These are phyloP conservation scores for Oryza glumipatula DNA, from an alignment of 176 grass and related monocot species.

Conservation along the genomic window DNA sequence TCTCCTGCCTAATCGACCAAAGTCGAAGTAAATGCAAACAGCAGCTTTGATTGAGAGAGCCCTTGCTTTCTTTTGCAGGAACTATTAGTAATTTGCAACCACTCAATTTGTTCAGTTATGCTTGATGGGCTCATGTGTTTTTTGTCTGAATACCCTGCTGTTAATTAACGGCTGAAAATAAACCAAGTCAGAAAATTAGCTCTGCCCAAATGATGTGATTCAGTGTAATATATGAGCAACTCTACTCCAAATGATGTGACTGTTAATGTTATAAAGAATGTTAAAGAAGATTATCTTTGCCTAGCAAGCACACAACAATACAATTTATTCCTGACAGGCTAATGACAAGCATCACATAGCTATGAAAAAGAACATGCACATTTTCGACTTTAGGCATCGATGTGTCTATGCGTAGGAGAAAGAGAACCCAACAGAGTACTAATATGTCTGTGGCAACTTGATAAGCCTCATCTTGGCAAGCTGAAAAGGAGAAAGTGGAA, in stretches of 20 bases:
- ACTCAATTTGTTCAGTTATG: background rate
- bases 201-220: background rate
- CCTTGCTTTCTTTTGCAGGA: conserved; percentile 8
- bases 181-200: background rate
- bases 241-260: background rate
- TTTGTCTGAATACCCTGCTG: background rate
- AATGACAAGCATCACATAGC: background rate
- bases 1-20: conserved; percentile 22
- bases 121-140: background rate
- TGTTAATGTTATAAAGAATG: background rate
- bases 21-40: conserved; percentile 22
- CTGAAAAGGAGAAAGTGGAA: conserved; percentile 19
- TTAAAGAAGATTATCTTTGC: background rate
- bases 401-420: background rate
- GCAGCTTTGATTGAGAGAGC: background rate
- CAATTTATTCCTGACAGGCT: conserved; percentile 1
- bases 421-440: background rate
- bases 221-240: background rate
- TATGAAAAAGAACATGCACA: background rate
- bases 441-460: background rate
- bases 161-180: background rate
- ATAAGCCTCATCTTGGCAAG: conserved; percentile 19
- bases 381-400: background rate
- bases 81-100: background rate
- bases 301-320: background rate